phyloP scores from a whole-genome alignment of 2,329 filamentous ascomycete species.

The Rugonectria rugulosa region DNA sequence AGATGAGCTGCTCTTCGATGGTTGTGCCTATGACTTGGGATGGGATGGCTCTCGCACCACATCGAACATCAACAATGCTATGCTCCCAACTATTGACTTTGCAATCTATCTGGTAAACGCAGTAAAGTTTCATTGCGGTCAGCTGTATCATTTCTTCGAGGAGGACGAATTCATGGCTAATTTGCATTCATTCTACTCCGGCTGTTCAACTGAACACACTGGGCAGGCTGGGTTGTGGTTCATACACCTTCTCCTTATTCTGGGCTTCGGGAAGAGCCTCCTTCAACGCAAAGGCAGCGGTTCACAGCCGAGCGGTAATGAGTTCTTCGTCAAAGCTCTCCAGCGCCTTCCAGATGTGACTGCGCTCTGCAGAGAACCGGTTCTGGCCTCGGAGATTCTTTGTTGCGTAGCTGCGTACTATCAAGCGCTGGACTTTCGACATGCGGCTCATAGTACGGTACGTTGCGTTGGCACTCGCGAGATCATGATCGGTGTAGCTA shows the following conservation, averaged over 20 bases:
- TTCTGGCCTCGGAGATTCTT: constrained; percentile 55
- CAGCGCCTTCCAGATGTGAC: constrained; percentile 49
- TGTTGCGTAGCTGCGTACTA: constrained; percentile 58
- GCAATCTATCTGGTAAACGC: constrained; percentile 60
- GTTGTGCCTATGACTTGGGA: constrained; percentile 55
- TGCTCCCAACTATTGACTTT: constrained; percentile 57
- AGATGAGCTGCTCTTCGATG: constrained; percentile 56
- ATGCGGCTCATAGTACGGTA: constrained; percentile 52
- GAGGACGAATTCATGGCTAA: constrained; percentile 55
- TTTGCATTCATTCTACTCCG: constrained; percentile 30
- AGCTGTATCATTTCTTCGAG: constrained; percentile 60
- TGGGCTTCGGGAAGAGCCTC: constrained; percentile 62
- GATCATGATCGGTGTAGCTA: not conserved
- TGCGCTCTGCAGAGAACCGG: constrained; percentile 47
- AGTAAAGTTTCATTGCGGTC: constrained; percentile 61
- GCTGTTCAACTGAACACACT: not conserved
- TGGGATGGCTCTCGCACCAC: constrained; percentile 51
- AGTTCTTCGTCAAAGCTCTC: constrained; percentile 52
- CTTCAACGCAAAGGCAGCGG: constrained; percentile 31
- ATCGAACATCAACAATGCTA: not conserved
- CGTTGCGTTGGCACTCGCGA: not conserved
- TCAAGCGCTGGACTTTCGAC: constrained; percentile 55
- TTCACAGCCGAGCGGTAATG: constrained; percentile 51
- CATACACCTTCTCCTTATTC: constrained; percentile 58
- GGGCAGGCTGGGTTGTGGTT: constrained; percentile 51